Percentiles rank a stretch among this genome's conserved stretches.
Conservation (phyloP, 179 eudicot species). For the Silene vulgaris region DNA sequence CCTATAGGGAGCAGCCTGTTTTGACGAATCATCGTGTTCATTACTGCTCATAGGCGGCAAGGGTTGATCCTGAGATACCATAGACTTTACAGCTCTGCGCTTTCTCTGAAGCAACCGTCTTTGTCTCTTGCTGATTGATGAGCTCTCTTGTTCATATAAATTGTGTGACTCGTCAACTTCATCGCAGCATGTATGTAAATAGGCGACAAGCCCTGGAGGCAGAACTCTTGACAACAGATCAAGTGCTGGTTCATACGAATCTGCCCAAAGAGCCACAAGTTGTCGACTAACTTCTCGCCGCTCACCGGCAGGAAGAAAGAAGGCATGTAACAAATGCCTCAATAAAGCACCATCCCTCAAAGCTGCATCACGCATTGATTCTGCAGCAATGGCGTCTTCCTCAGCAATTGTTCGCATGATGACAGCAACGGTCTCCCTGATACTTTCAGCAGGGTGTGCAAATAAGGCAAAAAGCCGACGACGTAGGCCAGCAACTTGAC, state of each 20-base stretch:
- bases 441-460: constrained; percentile 98
- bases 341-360: constrained; percentile 94
- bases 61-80: constrained; percentile 43
- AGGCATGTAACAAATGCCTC: constrained; percentile 87
- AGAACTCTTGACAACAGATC: constrained; percentile 84
- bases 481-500: constrained; percentile 87
- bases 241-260: constrained; percentile 98
- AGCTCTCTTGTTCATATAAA: constrained; percentile 54
- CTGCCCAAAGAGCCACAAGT: constrained; percentile 99
- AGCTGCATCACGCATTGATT: constrained; percentile 99
- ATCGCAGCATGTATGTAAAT: constrained; percentile 78
- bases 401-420: constrained; percentile 99
- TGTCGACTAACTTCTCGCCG: constrained; percentile 94
- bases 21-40: constrained; percentile 46
- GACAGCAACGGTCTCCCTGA: constrained; percentile 92
- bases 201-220: constrained; percentile 98
- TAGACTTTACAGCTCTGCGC: constrained; percentile 52
- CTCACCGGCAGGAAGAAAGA: constrained; percentile 85
- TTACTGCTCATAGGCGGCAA: constrained; percentile 37
- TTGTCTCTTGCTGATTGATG: constrained; percentile 63
- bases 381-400: constrained; percentile 99
- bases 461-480: constrained; percentile 93
- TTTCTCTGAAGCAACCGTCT: constrained; percentile 81
- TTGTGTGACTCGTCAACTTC: constrained; percentile 53
- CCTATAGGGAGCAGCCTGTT: constrained; percentile 37